These are phyloP conservation scores for Colletotrichum sojae DNA, from an alignment of 2,329 filamentous ascomycete genomes.

Conservation along the genomic window DNA sequence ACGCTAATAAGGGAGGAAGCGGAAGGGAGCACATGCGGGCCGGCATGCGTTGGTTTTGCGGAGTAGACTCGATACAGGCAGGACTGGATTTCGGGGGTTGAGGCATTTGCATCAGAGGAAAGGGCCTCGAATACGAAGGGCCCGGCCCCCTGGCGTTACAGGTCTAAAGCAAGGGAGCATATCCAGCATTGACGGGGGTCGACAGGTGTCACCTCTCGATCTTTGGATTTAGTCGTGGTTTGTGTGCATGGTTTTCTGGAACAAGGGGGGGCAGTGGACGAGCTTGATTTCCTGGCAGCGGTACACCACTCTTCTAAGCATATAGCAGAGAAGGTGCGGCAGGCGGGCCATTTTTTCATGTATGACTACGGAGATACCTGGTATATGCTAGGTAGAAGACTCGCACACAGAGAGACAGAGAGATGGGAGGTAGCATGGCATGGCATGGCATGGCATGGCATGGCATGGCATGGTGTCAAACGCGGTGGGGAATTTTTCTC, in stretches of 20 bases:
- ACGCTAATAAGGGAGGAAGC: constrained; percentile 38
- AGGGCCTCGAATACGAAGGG: constrained; percentile 15
- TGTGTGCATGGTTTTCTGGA: neutral
- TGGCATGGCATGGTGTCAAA: constrained; percentile 1
- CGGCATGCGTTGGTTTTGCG: constrained; percentile 34
- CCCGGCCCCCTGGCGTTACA: constrained; percentile 33
- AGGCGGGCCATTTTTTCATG: neutral
- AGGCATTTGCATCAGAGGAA: constrained; percentile 28
- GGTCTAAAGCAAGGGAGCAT: constrained; percentile 29
- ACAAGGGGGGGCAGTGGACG: constrained; percentile 10
- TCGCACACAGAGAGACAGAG: neutral
- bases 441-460: constrained; percentile 8
- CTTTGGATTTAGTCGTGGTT: constrained; percentile 33
- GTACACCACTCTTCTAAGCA: neutral
- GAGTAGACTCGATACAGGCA: constrained; percentile 31
- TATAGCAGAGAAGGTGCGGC: neutral
- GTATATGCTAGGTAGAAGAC: too few species aligned
- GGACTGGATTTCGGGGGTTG: constrained; percentile 10
- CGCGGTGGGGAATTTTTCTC: constrained; percentile 7
- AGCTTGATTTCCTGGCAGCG: neutral
- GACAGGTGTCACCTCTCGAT: constrained; percentile 14
- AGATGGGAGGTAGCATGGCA: neutral
- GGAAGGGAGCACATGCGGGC: too few species aligned
- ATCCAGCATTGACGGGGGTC: constrained; percentile 16
- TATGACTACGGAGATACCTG: constrained; percentile 13